Evolutionary conservation across 1,284 basidiomycete species (phyloP), one percentile per base, ranked within the genome.

Genomic region (Ceratobasidium sp.): DNA sequence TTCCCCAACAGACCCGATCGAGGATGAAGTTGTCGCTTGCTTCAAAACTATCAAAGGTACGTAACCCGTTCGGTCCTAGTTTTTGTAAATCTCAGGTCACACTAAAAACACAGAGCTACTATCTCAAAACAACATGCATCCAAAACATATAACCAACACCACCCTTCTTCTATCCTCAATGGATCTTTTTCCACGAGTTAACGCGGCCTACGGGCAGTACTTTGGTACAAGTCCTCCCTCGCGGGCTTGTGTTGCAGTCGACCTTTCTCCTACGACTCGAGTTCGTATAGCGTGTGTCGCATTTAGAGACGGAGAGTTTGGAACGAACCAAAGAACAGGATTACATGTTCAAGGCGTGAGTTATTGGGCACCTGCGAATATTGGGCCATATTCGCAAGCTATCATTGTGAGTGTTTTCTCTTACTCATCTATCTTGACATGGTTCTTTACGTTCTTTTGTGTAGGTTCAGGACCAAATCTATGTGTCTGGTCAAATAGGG

Each of bases 311-410:
- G 83, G 85, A 1, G 88, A 87, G 80, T 81, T 68, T 40, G 82
- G 79, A 9, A 75, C 83, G 2, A 61, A 81, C 10, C 87, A 90
- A 42, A 87, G 96, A 46, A 90, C 90, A 73, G 92, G 94, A 0
- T 87, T 99, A 48, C 98, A 99, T 83, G 97, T 99, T 0, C 98
- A 99, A 85, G 91, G 96, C 17, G 84, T 97, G 73, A 97, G 96
- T 83, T 99, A 99, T 84, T 99, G 98, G 98, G 97, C 97, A 20
- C 96, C 98, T 10, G 97, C 98, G 1, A 99, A 99, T 84, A 99
- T 99, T 77, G 98, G 98, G 0, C 98, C 98, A 1, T 99, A 99
- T 84, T 97, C 96, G 0, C 98, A 99, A 85, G 93, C 95, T 7
- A 90, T 99, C 73, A 88, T 89, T 73, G 95, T 96, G 79, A 82